Percentiles rank a stretch among this genome's conserved stretches.
Evolutionary conservation across 2,329 filamentous ascomycete species (phyloP).

Genomic region (Talaromyces sp.): DNA sequence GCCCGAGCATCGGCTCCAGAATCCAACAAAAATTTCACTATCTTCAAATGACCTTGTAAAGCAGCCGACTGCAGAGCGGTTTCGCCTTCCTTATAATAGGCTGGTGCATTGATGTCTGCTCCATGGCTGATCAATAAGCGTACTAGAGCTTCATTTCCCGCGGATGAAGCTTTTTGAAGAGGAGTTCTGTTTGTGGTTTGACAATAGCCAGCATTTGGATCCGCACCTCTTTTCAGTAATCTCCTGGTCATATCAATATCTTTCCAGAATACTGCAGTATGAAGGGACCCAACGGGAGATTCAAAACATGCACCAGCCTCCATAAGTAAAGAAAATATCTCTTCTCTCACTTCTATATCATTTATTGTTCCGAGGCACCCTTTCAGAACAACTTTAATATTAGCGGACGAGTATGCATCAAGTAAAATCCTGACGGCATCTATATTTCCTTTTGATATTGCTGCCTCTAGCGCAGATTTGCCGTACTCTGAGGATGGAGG

Average conservation of each 20-base stretch:
- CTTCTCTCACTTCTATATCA: slow-evolving; percentile 12
- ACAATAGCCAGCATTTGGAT: slow-evolving; percentile 11
- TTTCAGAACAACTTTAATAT: slow-evolving; percentile 2
- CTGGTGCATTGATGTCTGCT: slow-evolving; percentile 16
- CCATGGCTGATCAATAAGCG: slow-evolving; percentile 15
- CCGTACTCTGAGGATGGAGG: slow-evolving; percentile 7
- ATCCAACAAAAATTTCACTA: slow-evolving; percentile 17
- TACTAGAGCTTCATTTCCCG: slow-evolving; percentile 10
- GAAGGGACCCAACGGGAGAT: slow-evolving; percentile 5
- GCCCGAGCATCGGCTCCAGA: slow-evolving; percentile 17
- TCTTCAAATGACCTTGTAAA: slow-evolving; percentile 9
- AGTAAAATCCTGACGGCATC: slow-evolving; percentile 14
- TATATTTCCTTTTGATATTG: slow-evolving; percentile 12
- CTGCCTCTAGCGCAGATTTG: slow-evolving; percentile 17
- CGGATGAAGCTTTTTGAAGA: slow-evolving; percentile 13
- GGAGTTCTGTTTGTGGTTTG: not conserved
- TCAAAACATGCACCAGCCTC: slow-evolving; percentile 7
- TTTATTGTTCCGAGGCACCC: slow-evolving; percentile 11
- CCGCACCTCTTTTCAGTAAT: slow-evolving; percentile 11
- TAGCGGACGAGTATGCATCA: slow-evolving; percentile 15
- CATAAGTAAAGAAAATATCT: slow-evolving; percentile 12
- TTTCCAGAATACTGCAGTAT: slow-evolving; percentile 6
- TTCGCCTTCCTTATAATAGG: not conserved
- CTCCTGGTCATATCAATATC: slow-evolving; percentile 11
- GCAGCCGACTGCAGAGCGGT: slow-evolving; percentile 16